Evolutionary conservation across 1,139 yeast genomes (phyloP).

Genomic region (Scheffersomyces segobiensis): DNA sequence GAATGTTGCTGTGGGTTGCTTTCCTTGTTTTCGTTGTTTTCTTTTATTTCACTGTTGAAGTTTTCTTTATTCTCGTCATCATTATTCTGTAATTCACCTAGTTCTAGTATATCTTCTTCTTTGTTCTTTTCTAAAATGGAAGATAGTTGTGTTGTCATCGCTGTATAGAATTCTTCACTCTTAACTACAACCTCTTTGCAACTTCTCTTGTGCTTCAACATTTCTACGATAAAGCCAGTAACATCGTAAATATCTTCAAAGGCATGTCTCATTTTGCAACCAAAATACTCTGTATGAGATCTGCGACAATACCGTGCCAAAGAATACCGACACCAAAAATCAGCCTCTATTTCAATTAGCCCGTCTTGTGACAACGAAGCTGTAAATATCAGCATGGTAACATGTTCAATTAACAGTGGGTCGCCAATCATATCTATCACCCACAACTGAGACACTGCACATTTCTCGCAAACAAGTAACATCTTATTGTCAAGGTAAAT

Average conservation of each 20-base stretch:
- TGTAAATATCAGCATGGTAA: not conserved
- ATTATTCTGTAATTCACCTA: not conserved
- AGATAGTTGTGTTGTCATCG: not conserved
- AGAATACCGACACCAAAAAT: not conserved
- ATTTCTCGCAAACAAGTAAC: not conserved
- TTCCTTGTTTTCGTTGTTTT: not conserved
- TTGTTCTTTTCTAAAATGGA: not conserved
- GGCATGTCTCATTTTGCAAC: conserved; percentile 1
- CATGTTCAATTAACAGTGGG: not conserved
- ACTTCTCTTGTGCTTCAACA: not conserved
- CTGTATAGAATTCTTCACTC: not conserved
- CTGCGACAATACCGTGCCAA: not conserved
- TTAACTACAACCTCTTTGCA: not conserved
- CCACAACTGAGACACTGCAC: not conserved
- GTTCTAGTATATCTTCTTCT: not conserved
- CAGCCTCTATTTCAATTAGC: not conserved
- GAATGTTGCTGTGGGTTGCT: not conserved
- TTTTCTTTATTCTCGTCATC: not conserved
- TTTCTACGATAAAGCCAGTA: not conserved
- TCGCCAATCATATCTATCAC: not conserved
- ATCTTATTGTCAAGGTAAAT: not conserved
- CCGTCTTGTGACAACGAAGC: not conserved
- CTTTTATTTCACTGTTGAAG: not conserved
- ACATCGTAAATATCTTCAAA: not conserved
- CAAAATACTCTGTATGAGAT: conserved; percentile 5